Evolutionary conservation across 1,284 basidiomycete genomes (phyloP).

Genomic region (Irpex sp.): DNA sequence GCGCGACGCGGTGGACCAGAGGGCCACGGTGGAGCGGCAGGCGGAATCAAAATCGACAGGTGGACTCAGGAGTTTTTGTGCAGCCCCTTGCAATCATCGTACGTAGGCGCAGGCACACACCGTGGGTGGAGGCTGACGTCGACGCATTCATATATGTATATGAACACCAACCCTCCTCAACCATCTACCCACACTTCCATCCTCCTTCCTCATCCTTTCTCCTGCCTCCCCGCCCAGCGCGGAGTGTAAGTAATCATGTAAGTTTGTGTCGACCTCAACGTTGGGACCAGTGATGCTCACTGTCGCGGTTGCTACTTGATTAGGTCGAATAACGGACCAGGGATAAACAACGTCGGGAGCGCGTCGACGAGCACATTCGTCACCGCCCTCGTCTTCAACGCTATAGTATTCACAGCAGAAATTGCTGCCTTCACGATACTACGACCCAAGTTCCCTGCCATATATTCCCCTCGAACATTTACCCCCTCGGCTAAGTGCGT

Average conservation of each 20-base stretch:
- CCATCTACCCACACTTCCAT: not conserved
- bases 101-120: too few species aligned
- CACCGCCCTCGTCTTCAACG: slow-evolving; percentile 74
- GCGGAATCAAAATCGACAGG: not conserved
- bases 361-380: slow-evolving; percentile 53
- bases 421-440: slow-evolving; percentile 66
- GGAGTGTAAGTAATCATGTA: too few species aligned
- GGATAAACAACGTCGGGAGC: slow-evolving; percentile 16
- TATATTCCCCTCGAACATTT: slow-evolving; percentile 81
- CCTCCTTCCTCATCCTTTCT: not conserved
- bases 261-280: not conserved
- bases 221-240: not conserved
- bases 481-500: slow-evolving; percentile 43
- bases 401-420: slow-evolving; percentile 61
- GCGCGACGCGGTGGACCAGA: not conserved
- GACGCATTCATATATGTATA: not conserved
- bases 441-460: slow-evolving; percentile 62
- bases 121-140: not conserved
- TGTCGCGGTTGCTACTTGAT: not conserved
- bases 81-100: too few species aligned
- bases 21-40: not conserved
- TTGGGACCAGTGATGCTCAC: not conserved
- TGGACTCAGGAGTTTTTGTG: not conserved
- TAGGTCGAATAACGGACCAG: not conserved
- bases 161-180: not conserved